Percentiles rank a stretch among this genome's conserved stretches.
Conservation (phyloP, 1,139 yeast species). For the Pichia sp. region DNA sequence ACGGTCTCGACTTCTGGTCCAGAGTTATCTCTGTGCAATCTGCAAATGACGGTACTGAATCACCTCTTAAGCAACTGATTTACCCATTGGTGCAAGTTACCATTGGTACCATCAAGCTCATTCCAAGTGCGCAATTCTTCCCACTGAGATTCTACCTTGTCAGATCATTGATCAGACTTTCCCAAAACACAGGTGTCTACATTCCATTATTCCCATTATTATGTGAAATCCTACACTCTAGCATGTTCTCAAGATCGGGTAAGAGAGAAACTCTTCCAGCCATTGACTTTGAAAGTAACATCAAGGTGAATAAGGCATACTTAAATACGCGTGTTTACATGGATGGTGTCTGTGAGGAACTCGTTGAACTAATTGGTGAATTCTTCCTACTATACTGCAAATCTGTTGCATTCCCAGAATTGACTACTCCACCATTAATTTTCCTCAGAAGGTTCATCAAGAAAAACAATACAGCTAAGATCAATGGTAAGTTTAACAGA, state of each 20-base stretch:
- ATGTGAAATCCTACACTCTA: constrained; percentile 73
- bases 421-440: constrained; percentile 79
- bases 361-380: constrained; percentile 73
- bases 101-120: constrained; percentile 79
- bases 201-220: constrained; percentile 87
- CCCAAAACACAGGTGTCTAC: constrained; percentile 83
- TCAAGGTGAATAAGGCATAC: constrained; percentile 78
- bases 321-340: constrained; percentile 80
- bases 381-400: constrained; percentile 77
- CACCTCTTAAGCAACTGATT: constrained; percentile 76
- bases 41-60: constrained; percentile 45
- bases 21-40: constrained; percentile 72
- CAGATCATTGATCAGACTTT: constrained; percentile 73
- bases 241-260: constrained; percentile 69
- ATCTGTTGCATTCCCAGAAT: constrained; percentile 91
- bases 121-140: constrained; percentile 91
- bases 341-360: constrained; percentile 84
- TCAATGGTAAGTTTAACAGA: constrained; percentile 64
- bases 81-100: constrained; percentile 97
- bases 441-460: constrained; percentile 76
- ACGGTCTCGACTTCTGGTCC: constrained; percentile 96
- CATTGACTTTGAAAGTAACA: constrained; percentile 79
- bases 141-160: constrained; percentile 88
- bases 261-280: constrained; percentile 53
- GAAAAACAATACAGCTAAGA: constrained; percentile 37